A percentile compares a stretch with the other conserved stretches of the same genome.
Evolutionary conservation across 2,329 filamentous ascomycete species (phyloP).

Genomic region (Colletotrichum shisoi): DNA sequence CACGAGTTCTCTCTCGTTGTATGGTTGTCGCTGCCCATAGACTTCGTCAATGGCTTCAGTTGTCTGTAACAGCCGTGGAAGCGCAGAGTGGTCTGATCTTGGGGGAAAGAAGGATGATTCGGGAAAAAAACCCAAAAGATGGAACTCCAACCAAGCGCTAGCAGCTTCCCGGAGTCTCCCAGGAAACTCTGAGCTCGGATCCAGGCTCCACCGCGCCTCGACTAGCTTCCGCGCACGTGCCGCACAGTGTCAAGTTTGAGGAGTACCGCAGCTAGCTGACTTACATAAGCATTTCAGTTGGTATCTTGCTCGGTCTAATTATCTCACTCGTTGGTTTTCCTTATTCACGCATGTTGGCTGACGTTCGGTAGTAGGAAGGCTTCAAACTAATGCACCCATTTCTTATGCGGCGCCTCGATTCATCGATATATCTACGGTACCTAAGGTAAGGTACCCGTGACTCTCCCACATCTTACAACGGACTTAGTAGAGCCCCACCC

Average conservation of each 20-base stretch:
- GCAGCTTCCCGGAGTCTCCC: conserved; percentile 12
- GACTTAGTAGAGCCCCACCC: not conserved
- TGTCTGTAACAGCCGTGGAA: not conserved
- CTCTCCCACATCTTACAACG: conserved; percentile 5
- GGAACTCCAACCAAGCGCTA: conserved; percentile 1
- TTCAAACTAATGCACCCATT: not conserved
- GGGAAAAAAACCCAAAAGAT: conserved; percentile 1
- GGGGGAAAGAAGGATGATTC: not conserved
- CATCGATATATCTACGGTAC: not conserved
- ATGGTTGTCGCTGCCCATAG: not conserved
- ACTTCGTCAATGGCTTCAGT: conserved; percentile 10
- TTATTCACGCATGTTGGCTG: not conserved
- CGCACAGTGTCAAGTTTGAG: conserved; percentile 17
- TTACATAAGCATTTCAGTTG: conserved; percentile 12
- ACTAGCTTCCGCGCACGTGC: conserved; percentile 21
- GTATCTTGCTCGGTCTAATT: not conserved
- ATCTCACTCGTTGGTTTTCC: not conserved
- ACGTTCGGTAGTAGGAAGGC: not conserved
- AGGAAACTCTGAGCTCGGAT: conserved; percentile 31
- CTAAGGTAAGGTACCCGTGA: conserved; percentile 4
- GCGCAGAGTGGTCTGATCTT: conserved; percentile 29
- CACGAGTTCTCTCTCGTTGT: not conserved
- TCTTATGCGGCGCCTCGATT: not conserved
- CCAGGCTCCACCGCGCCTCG: conserved; percentile 10
- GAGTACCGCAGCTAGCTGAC: no score